Percentiles rank a stretch among this genome's conserved stretches.
Conservation (phyloP, 345 rosid genomes). For the Eucalyptus leucophloia region DNA sequence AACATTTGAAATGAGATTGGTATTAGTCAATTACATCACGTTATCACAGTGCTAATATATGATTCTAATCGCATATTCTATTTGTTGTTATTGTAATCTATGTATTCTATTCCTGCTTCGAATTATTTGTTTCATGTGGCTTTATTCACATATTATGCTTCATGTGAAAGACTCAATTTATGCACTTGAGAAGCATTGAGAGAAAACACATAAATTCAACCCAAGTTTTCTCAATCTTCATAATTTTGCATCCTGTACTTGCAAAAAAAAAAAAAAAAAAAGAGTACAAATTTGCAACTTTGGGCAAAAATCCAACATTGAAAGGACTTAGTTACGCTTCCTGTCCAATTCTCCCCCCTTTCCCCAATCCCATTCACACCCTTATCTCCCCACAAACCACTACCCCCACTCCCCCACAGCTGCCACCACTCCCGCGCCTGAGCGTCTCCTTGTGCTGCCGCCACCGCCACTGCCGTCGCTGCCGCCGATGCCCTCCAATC, state of each 20-base stretch:
- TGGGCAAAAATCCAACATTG: background rate
- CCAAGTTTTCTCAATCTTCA: background rate
- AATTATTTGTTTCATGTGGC: background rate
- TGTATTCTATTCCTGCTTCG: background rate
- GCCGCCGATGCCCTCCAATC: background rate
- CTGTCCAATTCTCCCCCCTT: background rate
- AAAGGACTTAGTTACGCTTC: background rate
- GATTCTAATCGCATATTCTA: background rate
- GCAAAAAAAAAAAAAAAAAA: background rate
- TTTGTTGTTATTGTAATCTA: background rate
- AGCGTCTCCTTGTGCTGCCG: background rate
- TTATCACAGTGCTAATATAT: background rate
- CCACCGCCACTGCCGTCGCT: fast-evolving
- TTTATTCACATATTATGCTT: background rate
- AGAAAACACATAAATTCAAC: background rate
- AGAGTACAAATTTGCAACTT: background rate
- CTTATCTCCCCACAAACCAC: background rate
- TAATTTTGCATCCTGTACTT: background rate
- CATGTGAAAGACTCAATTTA: background rate
- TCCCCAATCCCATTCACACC: background rate
- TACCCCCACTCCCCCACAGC: background rate
- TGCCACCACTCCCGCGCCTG: background rate
- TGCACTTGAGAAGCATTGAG: background rate
- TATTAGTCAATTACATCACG: background rate
- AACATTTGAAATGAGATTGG: background rate